Evolutionary conservation across 768 basidiomycete species (phyloP), one percentile per base, ranked within the genome.

Genomic region (Termitomyces sp.): DNA sequence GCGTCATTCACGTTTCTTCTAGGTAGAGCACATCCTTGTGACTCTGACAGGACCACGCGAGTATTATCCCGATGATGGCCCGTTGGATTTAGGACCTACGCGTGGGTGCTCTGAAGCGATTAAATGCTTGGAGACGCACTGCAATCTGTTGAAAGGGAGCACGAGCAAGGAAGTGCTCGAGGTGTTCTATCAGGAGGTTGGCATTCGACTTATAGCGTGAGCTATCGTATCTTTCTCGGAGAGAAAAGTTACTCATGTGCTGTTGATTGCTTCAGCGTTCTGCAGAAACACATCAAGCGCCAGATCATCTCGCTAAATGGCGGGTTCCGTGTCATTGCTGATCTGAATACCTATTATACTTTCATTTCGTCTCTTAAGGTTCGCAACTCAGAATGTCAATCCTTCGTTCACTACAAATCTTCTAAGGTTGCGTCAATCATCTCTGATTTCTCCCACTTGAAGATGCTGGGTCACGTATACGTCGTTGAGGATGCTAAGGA

Each of bases 181-280:
- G 67, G 96, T 99, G 4, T 98, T 99, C 71, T 93, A 98, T 69
- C 92, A 95, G 72, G 97, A 99, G 72, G 90, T 99, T 47, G 96
- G 96, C 5, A 87, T 97, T 57, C 85, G 97, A 37, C 70, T 94
- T 10, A 86, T 92, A 63, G 84, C 79, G 93, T 94, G 10, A 22
- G 56, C 63, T 88, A 50, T 57, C 15, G 37, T 47, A 1, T 20
- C 9, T 41, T 54, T 56, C 13, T 4, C 26, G 36, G 29, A 24
- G 12, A 28, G 6, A 7, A 8, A 28, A 24, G 18, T 26, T 28
- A 2, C 6, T 39, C 28, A 39, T 29, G 13, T 8, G n/a, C 28
- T 39, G 12, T 20, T 13, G 13, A 41, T 28, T 20, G 51, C 36
- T 28, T 13, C 18, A 96, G 95, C 18, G 95, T 98, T 66, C 70